A percentile compares a stretch with the other conserved stretches of the same genome.
Evolutionary conservation across 495 filamentous ascomycete genomes (phyloP).

Genomic region (Neurospora cerealis): DNA sequence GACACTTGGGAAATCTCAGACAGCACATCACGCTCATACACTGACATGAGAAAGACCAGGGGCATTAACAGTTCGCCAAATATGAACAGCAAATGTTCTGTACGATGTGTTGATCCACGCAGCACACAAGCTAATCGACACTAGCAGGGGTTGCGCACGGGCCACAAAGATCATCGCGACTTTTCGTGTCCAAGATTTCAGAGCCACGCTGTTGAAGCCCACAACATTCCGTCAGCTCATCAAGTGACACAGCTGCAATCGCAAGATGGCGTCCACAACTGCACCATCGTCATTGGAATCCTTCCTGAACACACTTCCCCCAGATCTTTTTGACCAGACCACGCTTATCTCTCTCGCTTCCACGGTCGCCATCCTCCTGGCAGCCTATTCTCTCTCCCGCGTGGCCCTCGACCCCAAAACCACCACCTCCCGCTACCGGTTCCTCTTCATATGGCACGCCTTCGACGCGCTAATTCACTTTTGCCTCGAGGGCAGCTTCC

Average conservation of each 20-base stretch:
- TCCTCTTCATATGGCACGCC: conserved; percentile 89
- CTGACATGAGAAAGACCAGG: background rate
- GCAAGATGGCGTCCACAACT: conserved; percentile 11
- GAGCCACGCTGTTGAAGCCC: background rate
- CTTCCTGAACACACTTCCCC: conserved; percentile 15
- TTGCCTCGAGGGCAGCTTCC: conserved; percentile 78
- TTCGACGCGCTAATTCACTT: conserved; percentile 88
- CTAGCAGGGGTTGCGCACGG: background rate
- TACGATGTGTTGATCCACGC: background rate
- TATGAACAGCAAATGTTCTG: background rate
- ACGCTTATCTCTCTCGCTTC: conserved; percentile 44
- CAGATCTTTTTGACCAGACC: conserved; percentile 41
- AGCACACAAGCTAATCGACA: background rate
- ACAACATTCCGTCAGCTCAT: background rate
- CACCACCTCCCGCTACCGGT: conserved; percentile 36
- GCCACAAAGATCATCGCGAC: background rate
- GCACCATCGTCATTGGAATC: background rate
- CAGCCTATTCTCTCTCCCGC: conserved; percentile 37
- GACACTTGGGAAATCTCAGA: background rate
- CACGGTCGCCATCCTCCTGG: conserved; percentile 37
- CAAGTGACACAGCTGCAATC: background rate
- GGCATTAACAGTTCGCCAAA: background rate
- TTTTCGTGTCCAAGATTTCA: background rate
- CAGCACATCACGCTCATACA: background rate
- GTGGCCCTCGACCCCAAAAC: conserved; percentile 24